phyloP scores from a whole-genome alignment of 345 rosid species.

The Arabis alpina region DNA sequence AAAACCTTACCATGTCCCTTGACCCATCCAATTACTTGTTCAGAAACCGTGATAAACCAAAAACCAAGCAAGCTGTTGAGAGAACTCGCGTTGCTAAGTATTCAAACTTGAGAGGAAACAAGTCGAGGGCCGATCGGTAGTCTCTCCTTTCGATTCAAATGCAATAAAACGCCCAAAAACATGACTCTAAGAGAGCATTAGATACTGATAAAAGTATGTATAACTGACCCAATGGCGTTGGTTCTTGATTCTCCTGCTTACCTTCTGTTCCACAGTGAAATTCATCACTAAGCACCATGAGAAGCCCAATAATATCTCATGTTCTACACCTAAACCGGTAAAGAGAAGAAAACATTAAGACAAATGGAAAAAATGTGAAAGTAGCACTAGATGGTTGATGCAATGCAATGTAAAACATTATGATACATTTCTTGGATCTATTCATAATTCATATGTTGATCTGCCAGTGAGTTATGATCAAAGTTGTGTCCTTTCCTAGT shows the following conservation, averaged over 20 bases:
- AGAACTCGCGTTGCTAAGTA: conserved; percentile 80
- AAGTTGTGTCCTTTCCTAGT: not conserved
- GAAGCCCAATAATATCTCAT: conserved; percentile 17
- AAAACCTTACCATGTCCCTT: too few species aligned
- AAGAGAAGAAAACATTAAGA: not conserved
- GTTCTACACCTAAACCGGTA: not conserved
- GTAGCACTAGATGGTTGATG: conserved; percentile 27
- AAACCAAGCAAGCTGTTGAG: conserved; percentile 59
- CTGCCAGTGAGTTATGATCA: not conserved
- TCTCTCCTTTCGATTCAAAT: conserved; percentile 85
- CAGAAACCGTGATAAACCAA: too few species aligned
- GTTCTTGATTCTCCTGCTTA: conserved; percentile 36
- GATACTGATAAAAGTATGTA: conserved; percentile 21
- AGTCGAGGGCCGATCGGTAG: conserved; percentile 96
- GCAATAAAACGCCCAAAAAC: conserved; percentile 96
- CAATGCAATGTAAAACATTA: conserved; percentile 29
- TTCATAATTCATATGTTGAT: conserved; percentile 29
- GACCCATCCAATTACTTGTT: too few species aligned
- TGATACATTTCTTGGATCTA: conserved; percentile 23
- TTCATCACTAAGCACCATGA: conserved; percentile 36
- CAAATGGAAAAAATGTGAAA: not conserved
- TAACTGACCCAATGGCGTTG: conserved; percentile 31
- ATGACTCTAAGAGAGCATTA: conserved; percentile 53
- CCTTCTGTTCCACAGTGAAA: conserved; percentile 31
- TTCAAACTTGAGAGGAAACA: conserved; percentile 89